These are phyloP conservation scores for Halenospora varia DNA, from an alignment of 495 filamentous ascomycete genomes.

Conservation along the genomic window DNA sequence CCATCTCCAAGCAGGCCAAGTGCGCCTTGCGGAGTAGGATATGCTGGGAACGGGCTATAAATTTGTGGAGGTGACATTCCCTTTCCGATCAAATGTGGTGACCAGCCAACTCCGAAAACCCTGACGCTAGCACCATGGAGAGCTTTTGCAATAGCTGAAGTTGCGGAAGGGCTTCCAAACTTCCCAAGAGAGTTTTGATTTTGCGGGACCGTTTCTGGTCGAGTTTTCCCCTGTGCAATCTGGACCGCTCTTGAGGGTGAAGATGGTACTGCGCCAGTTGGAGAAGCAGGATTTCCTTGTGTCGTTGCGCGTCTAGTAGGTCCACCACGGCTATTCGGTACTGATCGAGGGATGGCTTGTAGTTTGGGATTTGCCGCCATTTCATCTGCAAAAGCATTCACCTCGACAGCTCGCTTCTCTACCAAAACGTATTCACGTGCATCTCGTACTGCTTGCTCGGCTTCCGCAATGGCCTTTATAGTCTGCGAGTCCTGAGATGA, in stretches of 20 bases:
- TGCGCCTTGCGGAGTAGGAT: constrained; percentile 55
- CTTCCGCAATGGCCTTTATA: constrained; percentile 64
- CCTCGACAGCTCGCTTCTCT: constrained; percentile 90
- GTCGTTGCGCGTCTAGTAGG: constrained; percentile 65
- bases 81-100: constrained; percentile 60
- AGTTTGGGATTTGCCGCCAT: constrained; percentile 64
- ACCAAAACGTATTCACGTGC: constrained; percentile 94
- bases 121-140: constrained; percentile 90
- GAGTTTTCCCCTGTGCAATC: constrained; percentile 55
- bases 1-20: constrained; percentile 60
- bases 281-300: constrained; percentile 54
- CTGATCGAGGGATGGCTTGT: constrained; percentile 35
- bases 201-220: constrained; percentile 60
- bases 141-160: constrained; percentile 89
- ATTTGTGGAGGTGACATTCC: constrained; percentile 72
- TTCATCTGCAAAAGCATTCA: constrained; percentile 96
- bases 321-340: constrained; percentile 34
- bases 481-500: constrained; percentile 28
- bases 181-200: constrained; percentile 75
- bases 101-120: constrained; percentile 70
- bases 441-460: constrained; percentile 82
- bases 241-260: constrained; percentile 59
- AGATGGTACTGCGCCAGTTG: constrained; percentile 53
- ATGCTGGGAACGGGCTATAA: constrained; percentile 80
- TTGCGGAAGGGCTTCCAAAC: constrained; percentile 75